Conservation (phyloP, 2,329 filamentous ascomycete genomes). For the Colletotrichum spaethianum region DNA sequence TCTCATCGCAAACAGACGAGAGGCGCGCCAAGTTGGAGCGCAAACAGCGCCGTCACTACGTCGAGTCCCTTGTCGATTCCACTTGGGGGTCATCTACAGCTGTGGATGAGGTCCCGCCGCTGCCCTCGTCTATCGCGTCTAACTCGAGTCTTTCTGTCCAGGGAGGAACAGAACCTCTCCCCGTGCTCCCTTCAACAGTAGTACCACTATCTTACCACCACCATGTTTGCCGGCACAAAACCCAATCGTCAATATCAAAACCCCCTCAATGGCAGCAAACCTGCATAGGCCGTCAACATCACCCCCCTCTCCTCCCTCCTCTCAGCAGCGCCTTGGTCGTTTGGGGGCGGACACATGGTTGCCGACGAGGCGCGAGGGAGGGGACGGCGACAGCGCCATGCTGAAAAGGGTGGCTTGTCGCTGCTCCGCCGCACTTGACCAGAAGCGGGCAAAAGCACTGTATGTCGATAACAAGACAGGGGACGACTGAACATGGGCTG, state of each 20-base stretch:
- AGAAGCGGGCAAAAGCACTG: slow-evolving; percentile 34
- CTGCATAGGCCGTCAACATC: too few relatives aligned
- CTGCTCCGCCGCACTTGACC: slow-evolving; percentile 34
- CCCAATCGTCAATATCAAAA: neutral
- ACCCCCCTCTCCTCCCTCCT: too few relatives aligned
- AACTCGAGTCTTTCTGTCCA: neutral
- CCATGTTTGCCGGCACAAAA: neutral
- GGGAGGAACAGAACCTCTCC: neutral
- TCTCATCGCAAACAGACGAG: slow-evolving; percentile 20
- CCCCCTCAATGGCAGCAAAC: neutral
- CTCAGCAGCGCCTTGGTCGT: slow-evolving; percentile 12
- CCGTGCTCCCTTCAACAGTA: neutral
- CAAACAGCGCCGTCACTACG: neutral
- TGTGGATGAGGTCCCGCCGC: neutral
- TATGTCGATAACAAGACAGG: slow-evolving; percentile 27
- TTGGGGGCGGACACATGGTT: slow-evolving; percentile 29
- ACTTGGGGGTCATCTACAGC: neutral
- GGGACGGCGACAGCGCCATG: slow-evolving; percentile 30
- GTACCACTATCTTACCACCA: neutral
- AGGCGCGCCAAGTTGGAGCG: neutral
- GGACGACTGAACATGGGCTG: neutral
- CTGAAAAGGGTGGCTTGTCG: slow-evolving; percentile 28
- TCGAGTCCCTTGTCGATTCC: neutral
- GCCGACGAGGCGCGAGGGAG: slow-evolving; percentile 8
- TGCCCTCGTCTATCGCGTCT: slow-evolving; percentile 26